Conservation (phyloP, 1,284 basidiomycete species). For the Dichomitus squalens region DNA sequence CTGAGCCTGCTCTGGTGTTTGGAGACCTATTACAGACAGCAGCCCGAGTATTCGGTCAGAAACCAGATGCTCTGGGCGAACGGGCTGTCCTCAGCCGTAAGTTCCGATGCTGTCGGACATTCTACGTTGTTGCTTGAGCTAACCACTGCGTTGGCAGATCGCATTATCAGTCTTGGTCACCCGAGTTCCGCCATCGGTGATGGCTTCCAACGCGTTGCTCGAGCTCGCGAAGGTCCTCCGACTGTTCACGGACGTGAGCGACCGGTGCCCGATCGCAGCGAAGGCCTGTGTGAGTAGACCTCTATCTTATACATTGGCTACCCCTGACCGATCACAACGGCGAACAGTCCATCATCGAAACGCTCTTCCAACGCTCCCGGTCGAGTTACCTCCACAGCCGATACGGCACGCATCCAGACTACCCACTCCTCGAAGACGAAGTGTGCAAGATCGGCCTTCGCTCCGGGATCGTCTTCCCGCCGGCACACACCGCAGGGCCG, state of each 20-base stretch:
- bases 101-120: constrained; percentile 25
- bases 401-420: constrained; percentile 23
- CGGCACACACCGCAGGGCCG: neutral
- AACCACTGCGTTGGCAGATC: constrained; percentile 41
- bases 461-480: constrained; percentile 16
- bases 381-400: constrained; percentile 28
- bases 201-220: constrained; percentile 59
- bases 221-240: constrained; percentile 64
- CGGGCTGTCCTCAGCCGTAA: constrained; percentile 62
- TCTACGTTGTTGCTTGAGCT: constrained; percentile 5
- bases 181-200: constrained; percentile 58
- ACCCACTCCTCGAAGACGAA: constrained; percentile 25
- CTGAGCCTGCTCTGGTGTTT: constrained; percentile 59
- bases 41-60: constrained; percentile 53
- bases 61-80: constrained; percentile 69
- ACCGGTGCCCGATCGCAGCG: constrained; percentile 55
- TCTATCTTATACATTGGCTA: neutral
- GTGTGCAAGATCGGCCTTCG: constrained; percentile 28
- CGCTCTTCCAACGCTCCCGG: constrained; percentile 26
- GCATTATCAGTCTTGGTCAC: constrained; percentile 71
- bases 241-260: constrained; percentile 58
- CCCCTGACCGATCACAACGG: neutral
- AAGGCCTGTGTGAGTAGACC: constrained; percentile 56
- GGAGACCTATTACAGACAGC: constrained; percentile 52
- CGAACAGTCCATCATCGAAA: constrained; percentile 28